phyloP scores from a whole-genome alignment of 257 asterid species.

The Parsonsia alboflavescens region DNA sequence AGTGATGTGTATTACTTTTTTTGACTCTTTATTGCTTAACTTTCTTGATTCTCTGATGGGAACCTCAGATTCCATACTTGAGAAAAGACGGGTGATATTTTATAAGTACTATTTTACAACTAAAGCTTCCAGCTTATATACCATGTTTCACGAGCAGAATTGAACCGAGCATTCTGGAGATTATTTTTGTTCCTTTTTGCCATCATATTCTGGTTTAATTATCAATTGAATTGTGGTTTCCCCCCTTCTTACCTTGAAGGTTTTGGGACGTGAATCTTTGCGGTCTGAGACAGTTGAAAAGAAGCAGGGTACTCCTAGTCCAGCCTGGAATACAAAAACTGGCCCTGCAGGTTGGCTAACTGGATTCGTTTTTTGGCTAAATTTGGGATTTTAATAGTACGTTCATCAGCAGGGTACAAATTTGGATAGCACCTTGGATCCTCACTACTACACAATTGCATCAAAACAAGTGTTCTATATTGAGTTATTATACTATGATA shows the following conservation, averaged over 20 bases:
- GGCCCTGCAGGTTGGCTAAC: slow-evolving; percentile 42
- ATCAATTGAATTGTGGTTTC: not conserved
- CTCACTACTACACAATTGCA: no score
- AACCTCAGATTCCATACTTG: not conserved
- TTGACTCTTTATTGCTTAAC: not conserved
- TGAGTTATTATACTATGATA: not conserved
- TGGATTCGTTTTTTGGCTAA: not conserved
- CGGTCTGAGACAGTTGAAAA: slow-evolving; percentile 29
- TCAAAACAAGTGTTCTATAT: no score
- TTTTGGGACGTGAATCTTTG: slow-evolving; percentile 33
- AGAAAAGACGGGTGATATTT: not conserved
- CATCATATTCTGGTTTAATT: no score
- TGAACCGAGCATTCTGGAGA: no score
- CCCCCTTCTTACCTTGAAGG: slow-evolving; percentile 27
- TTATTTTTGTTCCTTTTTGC: no score
- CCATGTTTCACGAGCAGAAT: not conserved
- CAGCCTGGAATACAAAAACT: slow-evolving; percentile 37
- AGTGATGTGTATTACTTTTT: not conserved
- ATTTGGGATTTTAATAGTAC: not conserved
- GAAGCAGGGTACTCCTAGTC: slow-evolving; percentile 41
- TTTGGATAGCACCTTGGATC: not conserved
- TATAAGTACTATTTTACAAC: not conserved
- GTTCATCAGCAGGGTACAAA: not conserved
- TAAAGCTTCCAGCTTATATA: not conserved
- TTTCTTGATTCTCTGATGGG: not conserved